Conservation (phyloP, 2,329 filamentous ascomycete genomes). For the Aspergillus sp. region DNA sequence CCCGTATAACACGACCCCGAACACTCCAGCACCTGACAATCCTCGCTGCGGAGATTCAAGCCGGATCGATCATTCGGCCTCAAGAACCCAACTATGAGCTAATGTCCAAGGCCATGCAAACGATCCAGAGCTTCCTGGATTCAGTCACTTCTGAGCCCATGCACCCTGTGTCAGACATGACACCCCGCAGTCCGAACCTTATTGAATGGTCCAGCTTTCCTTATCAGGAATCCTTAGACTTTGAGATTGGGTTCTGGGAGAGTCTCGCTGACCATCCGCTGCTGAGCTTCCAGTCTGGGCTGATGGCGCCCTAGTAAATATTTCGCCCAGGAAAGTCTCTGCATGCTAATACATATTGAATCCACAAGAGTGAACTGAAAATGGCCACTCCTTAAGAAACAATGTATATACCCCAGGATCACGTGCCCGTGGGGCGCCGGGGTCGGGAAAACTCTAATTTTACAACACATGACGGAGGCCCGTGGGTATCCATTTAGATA, state of each 20-base stretch:
- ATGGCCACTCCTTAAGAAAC: too few relatives aligned
- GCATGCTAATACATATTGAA: too few relatives aligned
- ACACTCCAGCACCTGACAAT: constrained; percentile 30
- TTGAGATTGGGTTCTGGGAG: not conserved
- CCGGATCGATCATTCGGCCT: constrained; percentile 27
- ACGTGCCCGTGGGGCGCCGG: not conserved
- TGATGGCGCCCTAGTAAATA: too few relatives aligned
- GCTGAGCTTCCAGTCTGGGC: too few relatives aligned
- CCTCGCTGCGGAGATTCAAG: constrained; percentile 32
- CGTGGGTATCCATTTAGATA: not conserved
- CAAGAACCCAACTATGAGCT: constrained; percentile 30
- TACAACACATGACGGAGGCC: not conserved
- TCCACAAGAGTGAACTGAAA: too few relatives aligned
- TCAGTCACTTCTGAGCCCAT: constrained; percentile 14
- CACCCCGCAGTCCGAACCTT: too few relatives aligned
- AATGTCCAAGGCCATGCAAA: constrained; percentile 28
- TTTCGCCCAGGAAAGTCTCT: too few relatives aligned
- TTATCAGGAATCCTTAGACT: not conserved
- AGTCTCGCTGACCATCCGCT: not conserved
- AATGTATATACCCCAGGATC: too few relatives aligned
- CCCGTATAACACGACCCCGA: constrained; percentile 20
- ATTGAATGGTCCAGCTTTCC: too few relatives aligned
- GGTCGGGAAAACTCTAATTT: not conserved
- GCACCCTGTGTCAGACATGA: not conserved
- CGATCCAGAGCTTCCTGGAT: constrained; percentile 30